Evolutionary conservation across 1,284 basidiomycete species (phyloP), one percentile per base, ranked within the genome.

Genomic region (Taiwanofungus camphoratus): DNA sequence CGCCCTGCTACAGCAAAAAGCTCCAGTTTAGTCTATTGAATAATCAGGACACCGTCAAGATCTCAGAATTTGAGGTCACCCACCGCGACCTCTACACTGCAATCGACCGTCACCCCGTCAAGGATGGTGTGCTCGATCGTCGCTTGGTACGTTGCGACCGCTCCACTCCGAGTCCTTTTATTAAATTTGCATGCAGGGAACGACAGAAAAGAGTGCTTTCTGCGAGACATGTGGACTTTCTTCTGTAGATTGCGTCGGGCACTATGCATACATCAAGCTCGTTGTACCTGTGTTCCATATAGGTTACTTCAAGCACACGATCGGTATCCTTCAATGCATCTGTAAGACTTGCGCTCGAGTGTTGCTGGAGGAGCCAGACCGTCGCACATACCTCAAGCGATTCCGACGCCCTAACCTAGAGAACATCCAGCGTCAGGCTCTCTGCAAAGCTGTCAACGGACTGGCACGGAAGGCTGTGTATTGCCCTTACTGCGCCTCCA

Each of bases 341-440:
- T 98, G 94, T 77, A 98, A 97, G 92, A 92, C 90, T 30, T 99
- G 96, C 60, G 91, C 95, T 2, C 82, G 91, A 33, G 91, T 99
- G 5, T 71, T 99, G n/a, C 75, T 99, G 0, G 85, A 92, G 46
- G 92, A 94, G 57, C 76, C 84, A 1, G 90, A 97, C 52, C 82
- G 95, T 27, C 80, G 93, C 15, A 64, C 71, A 16, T 97, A 81
- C 61, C 79, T 99, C 41, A 87, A 87, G 62, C 82, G 86, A 18
- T 99, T 99, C 67, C 87, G 96, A 27, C 74, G 87, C 20, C 87
- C 89, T 3, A 84, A 87, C 52, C 79, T 99, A 20, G 96, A 99
- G 69, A 96, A 97, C 56, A 82, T 98, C 40, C 89, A 95, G 56
- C 82, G 96, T 11, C 88, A 90, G 59, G 68, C 79, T 5, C 74